Evolutionary conservation across 148 eudicot genomes (phyloP), one percentile per base, ranked within the genome.

Genomic region (Persicaria tinctoria): DNA sequence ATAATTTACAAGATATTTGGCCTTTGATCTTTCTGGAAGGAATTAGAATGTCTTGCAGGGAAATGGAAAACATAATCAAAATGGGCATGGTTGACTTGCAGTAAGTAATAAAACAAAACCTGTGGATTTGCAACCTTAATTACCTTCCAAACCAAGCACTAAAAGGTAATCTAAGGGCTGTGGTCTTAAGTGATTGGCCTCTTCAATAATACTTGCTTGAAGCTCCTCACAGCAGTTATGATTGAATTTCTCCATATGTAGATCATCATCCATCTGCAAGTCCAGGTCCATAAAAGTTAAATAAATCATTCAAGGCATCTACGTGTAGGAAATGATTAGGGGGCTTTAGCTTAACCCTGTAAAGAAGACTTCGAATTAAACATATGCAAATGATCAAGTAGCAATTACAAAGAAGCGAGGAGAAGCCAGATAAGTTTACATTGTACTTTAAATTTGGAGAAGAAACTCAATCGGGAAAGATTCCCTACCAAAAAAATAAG

Each of bases 101-200:
- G 54, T 6, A 51, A 11, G 54, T 8, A 51, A 11, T 51, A 51
- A 51, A 13, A 41, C 70, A 41, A 75, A 73, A 95, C 99, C 99
- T 95, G 91, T 95, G 99, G 82, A 95, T n/a, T n/a, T n/a, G n/a
- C n/a, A n/a, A n/a, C n/a, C n/a, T n/a, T n/a, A n/a, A n/a, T n/a
- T n/a, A n/a, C n/a, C n/a, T n/a, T n/a, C 98, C 84, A 94, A 87
- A 92, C 88, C 95, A 78, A 90, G 90, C 75, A 90, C 89, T 77
- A 95, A 83, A 56, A 92, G 84, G 77, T 73, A 92, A 82, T 95
- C 96, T n/a, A 89, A 75, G 23, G 87, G 62, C 79, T 92, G 97
- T 66, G 88, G 49, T 59, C 79, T 82, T 50, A 82, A 6, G 41
- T 82, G 75, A 53, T 74, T 78, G 41, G 76, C 49, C 76, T 74